A percentile compares a stretch with the other conserved stretches of the same genome.
These are phyloP conservation scores for Lumnitzera littorea DNA, from an alignment of 345 rosid genomes.

Conservation along the genomic window DNA sequence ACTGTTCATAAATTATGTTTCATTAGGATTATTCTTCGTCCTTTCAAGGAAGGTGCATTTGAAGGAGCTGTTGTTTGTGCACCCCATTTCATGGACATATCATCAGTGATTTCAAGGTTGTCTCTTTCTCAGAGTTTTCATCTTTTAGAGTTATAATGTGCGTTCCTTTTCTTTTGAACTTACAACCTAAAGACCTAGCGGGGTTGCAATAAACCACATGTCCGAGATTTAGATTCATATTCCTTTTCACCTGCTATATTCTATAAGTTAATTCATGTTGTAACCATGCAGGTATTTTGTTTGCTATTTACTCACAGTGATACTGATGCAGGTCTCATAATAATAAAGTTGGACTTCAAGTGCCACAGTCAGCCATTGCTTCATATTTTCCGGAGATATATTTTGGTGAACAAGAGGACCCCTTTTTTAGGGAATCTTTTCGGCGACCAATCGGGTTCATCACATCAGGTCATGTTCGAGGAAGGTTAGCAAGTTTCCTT, in stretches of 20 bases:
- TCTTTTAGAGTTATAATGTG: not conserved
- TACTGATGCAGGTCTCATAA: constrained; percentile 32
- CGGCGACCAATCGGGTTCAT: constrained; percentile 81
- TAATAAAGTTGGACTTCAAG: constrained; percentile 32
- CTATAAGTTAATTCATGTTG: not conserved
- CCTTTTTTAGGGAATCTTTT: constrained; percentile 29
- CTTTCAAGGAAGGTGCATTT: constrained; percentile 63
- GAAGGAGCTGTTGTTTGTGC: constrained; percentile 83
- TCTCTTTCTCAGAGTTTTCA: not conserved
- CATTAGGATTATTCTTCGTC: constrained; percentile 67
- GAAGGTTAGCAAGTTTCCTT: constrained; percentile 44
- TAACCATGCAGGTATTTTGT: not conserved
- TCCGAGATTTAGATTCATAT: too few relatives aligned
- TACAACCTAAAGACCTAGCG: not conserved
- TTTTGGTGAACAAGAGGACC: constrained; percentile 46
- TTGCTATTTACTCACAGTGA: not conserved
- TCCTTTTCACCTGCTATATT: too few relatives aligned
- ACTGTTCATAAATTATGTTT: constrained; percentile 43
- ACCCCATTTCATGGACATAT: constrained; percentile 45
- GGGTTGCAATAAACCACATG: too few relatives aligned
- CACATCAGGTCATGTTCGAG: constrained; percentile 72
- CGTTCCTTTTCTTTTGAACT: not conserved
- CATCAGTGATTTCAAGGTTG: constrained; percentile 53
- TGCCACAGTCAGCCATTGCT: constrained; percentile 45
- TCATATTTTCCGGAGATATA: constrained; percentile 57